Percentiles rank a stretch among this genome's conserved stretches.
phyloP scores from a whole-genome alignment of 2,329 filamentous ascomycete species.

The Bipolaris bicolor region DNA sequence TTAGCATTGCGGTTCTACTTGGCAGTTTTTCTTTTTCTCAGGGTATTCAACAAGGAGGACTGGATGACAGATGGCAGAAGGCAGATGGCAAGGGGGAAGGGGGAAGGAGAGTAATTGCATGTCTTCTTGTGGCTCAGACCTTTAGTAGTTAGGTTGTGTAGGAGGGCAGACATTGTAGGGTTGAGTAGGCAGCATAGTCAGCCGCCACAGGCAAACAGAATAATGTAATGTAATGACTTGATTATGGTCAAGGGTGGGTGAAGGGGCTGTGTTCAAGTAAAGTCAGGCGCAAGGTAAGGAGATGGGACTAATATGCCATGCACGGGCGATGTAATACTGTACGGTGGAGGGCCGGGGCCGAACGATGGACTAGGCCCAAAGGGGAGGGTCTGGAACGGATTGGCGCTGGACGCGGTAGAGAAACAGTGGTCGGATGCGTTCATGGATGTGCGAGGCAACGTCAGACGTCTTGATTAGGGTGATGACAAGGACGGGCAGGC shows the following conservation, averaged over 20 bases:
- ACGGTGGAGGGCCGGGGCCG: slow-evolving; percentile 4
- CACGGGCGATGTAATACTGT: slow-evolving; percentile 4
- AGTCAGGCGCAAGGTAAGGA: neutral
- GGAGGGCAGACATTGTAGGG: slow-evolving; percentile 14
- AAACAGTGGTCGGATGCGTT: slow-evolving; percentile 4
- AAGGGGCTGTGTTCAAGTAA: neutral
- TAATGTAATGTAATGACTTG: slow-evolving; percentile 1
- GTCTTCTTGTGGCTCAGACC: slow-evolving; percentile 9
- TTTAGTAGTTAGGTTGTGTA: slow-evolving; percentile 8
- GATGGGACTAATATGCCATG: neutral
- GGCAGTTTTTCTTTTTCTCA: neutral
- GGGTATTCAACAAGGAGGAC: neutral
- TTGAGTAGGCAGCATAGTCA: slow-evolving; percentile 16
- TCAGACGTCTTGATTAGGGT: neutral
- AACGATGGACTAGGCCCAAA: neutral
- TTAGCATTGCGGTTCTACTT: neutral
- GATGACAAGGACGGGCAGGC: neutral
- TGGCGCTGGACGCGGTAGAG: neutral
- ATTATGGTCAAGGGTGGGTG: neutral
- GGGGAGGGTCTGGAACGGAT: slow-evolving; percentile 9
- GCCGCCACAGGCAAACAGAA: slow-evolving; percentile 10
- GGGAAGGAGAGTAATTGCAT: neutral
- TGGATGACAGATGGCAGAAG: neutral
- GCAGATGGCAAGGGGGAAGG: neutral
- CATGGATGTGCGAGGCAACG: neutral